phyloP scores from a whole-genome alignment of 2,329 filamentous ascomycete species.

The Fusarium virguliforme region DNA sequence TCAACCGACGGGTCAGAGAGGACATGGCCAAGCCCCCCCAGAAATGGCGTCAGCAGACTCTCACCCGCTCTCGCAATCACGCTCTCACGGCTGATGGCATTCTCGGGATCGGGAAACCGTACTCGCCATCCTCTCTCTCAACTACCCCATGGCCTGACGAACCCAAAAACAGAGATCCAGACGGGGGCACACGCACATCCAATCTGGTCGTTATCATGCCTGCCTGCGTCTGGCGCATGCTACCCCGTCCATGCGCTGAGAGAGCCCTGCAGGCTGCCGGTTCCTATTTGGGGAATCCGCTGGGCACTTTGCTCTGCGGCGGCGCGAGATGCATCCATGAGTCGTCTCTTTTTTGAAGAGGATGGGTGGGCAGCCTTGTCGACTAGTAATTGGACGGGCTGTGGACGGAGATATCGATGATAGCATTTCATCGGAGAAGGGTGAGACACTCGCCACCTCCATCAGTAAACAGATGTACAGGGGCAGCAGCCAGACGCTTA shows the following conservation, averaged over 20 bases:
- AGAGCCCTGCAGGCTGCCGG: slow-evolving; percentile 18
- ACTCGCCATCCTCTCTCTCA: slow-evolving; percentile 10
- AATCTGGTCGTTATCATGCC: slow-evolving; percentile 11
- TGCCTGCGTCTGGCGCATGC: slow-evolving; percentile 1
- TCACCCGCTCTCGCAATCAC: slow-evolving; percentile 44
- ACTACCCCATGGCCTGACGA: background rate
- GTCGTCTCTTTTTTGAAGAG: slow-evolving; percentile 18
- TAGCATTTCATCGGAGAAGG: slow-evolving; percentile 11
- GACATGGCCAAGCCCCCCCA: slow-evolving; percentile 1
- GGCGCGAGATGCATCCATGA: background rate
- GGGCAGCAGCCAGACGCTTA: slow-evolving; percentile 22
- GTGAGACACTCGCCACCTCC: slow-evolving; percentile 9
- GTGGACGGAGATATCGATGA: slow-evolving; percentile 26
- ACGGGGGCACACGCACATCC: slow-evolving; percentile 15
- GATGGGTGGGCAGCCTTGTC: slow-evolving; percentile 23
- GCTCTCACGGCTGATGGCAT: slow-evolving; percentile 17
- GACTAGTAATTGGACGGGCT: slow-evolving; percentile 16
- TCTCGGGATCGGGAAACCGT: slow-evolving; percentile 11
- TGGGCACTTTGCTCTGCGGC: slow-evolving; percentile 6
- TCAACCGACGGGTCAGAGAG: background rate
- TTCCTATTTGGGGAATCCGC: slow-evolving; percentile 36
- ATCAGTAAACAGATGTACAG: slow-evolving; percentile 17
- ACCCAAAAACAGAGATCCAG: slow-evolving; percentile 5
- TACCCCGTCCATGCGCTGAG: slow-evolving; percentile 16
- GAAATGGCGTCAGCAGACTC: slow-evolving; percentile 45